Percentiles rank a stretch among this genome's conserved stretches.
Evolutionary conservation across 257 asterid genomes (phyloP).

Genomic region (Jaltomata sinuosa): DNA sequence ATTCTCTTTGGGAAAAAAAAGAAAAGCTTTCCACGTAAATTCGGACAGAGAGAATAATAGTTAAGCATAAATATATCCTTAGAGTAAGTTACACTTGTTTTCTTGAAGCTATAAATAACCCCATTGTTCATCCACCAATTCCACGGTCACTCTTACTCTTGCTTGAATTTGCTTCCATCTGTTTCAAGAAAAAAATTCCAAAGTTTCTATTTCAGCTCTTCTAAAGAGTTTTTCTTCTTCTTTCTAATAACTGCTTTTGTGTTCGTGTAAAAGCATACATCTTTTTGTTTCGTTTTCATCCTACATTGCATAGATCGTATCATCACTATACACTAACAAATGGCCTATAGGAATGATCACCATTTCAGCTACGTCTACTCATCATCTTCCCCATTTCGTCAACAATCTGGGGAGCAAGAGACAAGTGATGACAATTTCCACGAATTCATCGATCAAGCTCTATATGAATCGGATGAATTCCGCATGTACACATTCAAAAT

Average conservation of each 20-base stretch:
- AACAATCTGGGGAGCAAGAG: no score
- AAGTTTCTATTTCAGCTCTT: neutral
- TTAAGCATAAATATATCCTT: no score
- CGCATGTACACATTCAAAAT: no score
- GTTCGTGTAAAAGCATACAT: neutral
- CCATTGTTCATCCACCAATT: neutral
- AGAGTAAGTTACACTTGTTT: no score
- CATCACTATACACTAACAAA: neutral
- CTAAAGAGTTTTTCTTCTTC: neutral
- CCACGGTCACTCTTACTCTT: neutral
- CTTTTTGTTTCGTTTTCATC: neutral
- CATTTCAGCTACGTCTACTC: neutral
- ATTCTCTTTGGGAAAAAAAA: no score
- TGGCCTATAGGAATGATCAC: neutral
- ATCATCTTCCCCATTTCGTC: neutral
- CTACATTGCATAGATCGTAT: neutral
- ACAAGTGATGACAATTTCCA: no score
- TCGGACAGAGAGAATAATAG: no score
- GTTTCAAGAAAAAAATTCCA: neutral
- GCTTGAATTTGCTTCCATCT: neutral
- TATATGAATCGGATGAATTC: no score
- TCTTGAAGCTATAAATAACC: neutral
- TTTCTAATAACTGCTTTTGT: neutral
- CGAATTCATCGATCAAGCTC: no score
- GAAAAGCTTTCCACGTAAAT: no score